Evolutionary conservation across 169 alveolate species (phyloP).

Genomic region (Plasmodium ovale): DNA sequence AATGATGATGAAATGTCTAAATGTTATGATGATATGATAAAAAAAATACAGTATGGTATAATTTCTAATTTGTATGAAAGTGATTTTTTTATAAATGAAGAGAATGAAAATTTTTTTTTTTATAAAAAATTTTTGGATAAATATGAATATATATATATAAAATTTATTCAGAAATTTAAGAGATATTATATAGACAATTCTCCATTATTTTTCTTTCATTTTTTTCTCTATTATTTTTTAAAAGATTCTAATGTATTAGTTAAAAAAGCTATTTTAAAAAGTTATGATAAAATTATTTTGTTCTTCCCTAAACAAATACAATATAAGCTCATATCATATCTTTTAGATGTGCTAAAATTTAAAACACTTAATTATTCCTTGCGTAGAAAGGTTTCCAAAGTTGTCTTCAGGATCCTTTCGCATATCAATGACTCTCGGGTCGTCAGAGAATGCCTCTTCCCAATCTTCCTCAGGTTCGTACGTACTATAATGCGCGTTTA

Average conservation of each 20-base stretch:
- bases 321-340: slow-evolving; percentile 22
- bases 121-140: slow-evolving; percentile 48
- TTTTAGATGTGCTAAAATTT: slow-evolving; percentile 26
- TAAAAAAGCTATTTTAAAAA: slow-evolving; percentile 66
- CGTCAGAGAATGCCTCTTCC: slow-evolving; percentile 31
- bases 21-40: slow-evolving; percentile 15
- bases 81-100: slow-evolving; percentile 67
- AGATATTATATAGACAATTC: slow-evolving; percentile 56
- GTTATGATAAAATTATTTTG: slow-evolving; percentile 31
- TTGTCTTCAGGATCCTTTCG: slow-evolving; percentile 19
- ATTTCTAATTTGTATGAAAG: slow-evolving; percentile 31
- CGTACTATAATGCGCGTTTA: not conserved
- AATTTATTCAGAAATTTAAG: slow-evolving; percentile 40
- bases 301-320: slow-evolving; percentile 33
- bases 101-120: slow-evolving; percentile 65
- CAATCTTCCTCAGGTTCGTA: slow-evolving; percentile 46
- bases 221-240: slow-evolving; percentile 58
- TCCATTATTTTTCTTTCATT: slow-evolving; percentile 50
- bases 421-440: slow-evolving; percentile 5
- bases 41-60: slow-evolving; percentile 33
- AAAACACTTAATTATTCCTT: slow-evolving; percentile 64
- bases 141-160: slow-evolving; percentile 51
- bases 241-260: slow-evolving; percentile 71
- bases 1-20: not conserved
- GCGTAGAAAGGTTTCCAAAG: slow-evolving; percentile 52